Evolutionary conservation across 305 asterid genomes (phyloP), one percentile per base, ranked within the genome.

Genomic region (Solanum aculeatissimum): DNA sequence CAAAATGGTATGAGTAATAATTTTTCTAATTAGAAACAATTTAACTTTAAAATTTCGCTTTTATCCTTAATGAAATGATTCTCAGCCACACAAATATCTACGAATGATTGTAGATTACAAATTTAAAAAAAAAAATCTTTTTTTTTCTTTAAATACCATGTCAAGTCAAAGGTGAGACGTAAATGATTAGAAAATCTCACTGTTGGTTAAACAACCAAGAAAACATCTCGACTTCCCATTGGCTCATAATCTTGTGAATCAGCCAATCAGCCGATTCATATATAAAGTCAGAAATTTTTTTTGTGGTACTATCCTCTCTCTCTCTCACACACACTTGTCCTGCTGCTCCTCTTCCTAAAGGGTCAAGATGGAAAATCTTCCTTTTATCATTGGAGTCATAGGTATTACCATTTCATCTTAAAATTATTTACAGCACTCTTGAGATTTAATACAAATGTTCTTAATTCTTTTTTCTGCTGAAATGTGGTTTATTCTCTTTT

Each of bases 351-450:
- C 18, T 3, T 27, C 62, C 43, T 65, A 6, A 45, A 27, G 42
- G 16, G 74, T 63, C 80, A 71, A 3, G 66, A 92, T 92, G 95
- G 90, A 90, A 45, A 84, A 42, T 40, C 79, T 89, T 83, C 82
- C 81, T 72, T 87, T 91, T 63, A 21, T 84, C 43, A 38, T 91
- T 81, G 95, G 94, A 9, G 58, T 91, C 35, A 85, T 92, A 83
- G 94, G 95, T 9, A 68, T 27, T 6, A 16, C 16, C 13, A 58
- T 60, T 83, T 45, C 42, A 14, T 29, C 53, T 13, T 4, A 27
- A 29, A 29, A 1, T 78, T 14, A 63, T 21, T 25, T 7, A 6
- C 25, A 7, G 2, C 45, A 7, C 51, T 38, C 21, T 29, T 27
- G 14, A 15, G n/a, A 27, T 57, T 2, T 23, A 63, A 63, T 11